Evolutionary conservation across 441 rosid genomes (phyloP), one percentile per base, ranked within the genome.

Genomic region (Syzygium malaccense): DNA sequence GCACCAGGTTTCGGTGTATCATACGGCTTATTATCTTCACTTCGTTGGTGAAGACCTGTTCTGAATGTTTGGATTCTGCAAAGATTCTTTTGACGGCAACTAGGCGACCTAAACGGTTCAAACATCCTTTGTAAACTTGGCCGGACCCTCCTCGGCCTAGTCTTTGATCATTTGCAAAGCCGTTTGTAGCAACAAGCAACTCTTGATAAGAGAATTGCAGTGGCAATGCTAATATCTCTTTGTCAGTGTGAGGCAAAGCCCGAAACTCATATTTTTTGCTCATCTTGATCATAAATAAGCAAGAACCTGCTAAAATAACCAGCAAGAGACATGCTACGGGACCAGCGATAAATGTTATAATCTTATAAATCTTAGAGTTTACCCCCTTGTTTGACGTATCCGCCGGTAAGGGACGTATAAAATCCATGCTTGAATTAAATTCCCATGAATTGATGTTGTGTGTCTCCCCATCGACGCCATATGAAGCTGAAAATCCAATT

Each of bases 391-490:
- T 28, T 28, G 32, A 5, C 4, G 66, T 28, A 60, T 60, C 66
- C 3, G 3, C 4, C 2, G 66, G 2, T 13, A 4, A 7, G 32
- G 3, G 66, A 28, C 4, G 30, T 7, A 28, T 30, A 60, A 60
- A 17, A 7, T 60, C 32, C 66, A 60, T 28, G 66, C 2, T 60
- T 60, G 66, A 60, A 26, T 7, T 60, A 14, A 60, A 28, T 14
- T 60, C 32, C 66, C 66, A 60, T 60, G 66, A 60, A 60, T 60
- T 2, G 66, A 60, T 12, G 66, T 3, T 28, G 66, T 60, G 66
- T 28, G 10, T 7, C 4, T 14, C 56, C 56, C 0, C 23, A 17
- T 1, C 4, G 0, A 3, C 1, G 57, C 57, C 57, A 18, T 7
- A 18, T 1, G 66, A 12, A 60, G 66, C 32, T 5, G 66, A 60